Conservation (phyloP, 176 grass and related monocot species). For the Oryza brachyantha region DNA sequence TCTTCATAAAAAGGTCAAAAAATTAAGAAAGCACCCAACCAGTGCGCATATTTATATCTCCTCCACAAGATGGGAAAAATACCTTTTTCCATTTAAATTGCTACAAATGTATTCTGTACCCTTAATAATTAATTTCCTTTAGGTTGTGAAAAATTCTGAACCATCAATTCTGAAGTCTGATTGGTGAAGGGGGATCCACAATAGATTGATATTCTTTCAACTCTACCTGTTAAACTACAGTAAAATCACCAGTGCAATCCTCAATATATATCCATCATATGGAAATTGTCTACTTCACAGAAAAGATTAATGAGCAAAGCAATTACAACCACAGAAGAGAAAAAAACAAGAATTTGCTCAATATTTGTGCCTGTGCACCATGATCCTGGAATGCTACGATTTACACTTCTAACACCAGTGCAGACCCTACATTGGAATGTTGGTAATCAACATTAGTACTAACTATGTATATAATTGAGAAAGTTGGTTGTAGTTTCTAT, state of each 20-base stretch:
- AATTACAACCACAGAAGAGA: not conserved
- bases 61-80: not conserved
- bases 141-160: not conserved
- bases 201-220: not conserved
- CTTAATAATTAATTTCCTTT: not conserved
- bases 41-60: slow-evolving; percentile 8
- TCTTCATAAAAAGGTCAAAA: not conserved
- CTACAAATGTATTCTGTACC: not conserved
- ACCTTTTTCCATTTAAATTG: not conserved
- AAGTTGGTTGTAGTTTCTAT: no score
- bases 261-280: not conserved
- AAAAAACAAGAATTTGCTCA: not conserved
- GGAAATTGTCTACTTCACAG: not conserved
- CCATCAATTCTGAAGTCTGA: not conserved
- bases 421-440: not conserved
- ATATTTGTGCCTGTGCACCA: no score
- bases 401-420: not conserved
- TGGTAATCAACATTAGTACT: not conserved
- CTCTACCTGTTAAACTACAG: not conserved
- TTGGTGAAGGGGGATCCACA: not conserved
- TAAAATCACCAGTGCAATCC: not conserved
- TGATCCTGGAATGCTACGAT: not conserved
- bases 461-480: not conserved
- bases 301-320: not conserved
- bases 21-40: not conserved